Evolutionary conservation across 2,329 filamentous ascomycete species (phyloP).

Genomic region (Beauveria sp.): DNA sequence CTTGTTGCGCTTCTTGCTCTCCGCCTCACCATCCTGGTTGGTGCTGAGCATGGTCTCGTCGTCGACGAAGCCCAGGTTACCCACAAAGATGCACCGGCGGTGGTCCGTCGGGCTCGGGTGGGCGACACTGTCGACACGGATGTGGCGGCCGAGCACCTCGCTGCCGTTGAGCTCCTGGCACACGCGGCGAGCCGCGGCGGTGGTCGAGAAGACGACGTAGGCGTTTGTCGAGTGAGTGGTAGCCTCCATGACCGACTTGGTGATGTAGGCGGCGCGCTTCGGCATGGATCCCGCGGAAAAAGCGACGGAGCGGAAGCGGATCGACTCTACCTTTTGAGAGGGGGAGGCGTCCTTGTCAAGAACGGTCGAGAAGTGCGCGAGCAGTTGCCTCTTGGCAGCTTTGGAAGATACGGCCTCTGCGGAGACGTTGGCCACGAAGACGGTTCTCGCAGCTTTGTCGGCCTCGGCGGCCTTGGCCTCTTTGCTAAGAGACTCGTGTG

Average conservation of each 20-base stretch:
- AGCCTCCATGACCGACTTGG: slow-evolving; percentile 79
- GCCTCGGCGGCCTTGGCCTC: slow-evolving; percentile 54
- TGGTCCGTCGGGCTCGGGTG: slow-evolving; percentile 79
- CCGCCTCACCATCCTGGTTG: slow-evolving; percentile 56
- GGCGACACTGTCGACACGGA: slow-evolving; percentile 84
- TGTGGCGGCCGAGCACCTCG: slow-evolving; percentile 74
- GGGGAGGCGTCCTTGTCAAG: slow-evolving; percentile 45
- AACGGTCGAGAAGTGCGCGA: slow-evolving; percentile 71
- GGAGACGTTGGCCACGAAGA: slow-evolving; percentile 90
- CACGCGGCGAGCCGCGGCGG: slow-evolving; percentile 67
- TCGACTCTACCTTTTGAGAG: slow-evolving; percentile 72
- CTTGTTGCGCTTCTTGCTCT: slow-evolving; percentile 66
- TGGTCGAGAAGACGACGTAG: slow-evolving; percentile 80
- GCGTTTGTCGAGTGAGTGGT: slow-evolving; percentile 93
- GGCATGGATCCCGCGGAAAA: slow-evolving; percentile 71
- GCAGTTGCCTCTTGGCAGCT: slow-evolving; percentile 66
- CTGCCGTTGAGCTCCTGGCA: slow-evolving; percentile 74
- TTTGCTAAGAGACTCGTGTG: slow-evolving; percentile 51
- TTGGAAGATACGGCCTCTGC: slow-evolving; percentile 76
- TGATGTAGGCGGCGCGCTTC: slow-evolving; percentile 91
- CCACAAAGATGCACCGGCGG: slow-evolving; percentile 88
- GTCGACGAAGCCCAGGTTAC: slow-evolving; percentile 92
- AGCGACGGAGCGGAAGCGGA: slow-evolving; percentile 90
- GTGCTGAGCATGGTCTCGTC: slow-evolving; percentile 69
- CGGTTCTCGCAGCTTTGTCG: slow-evolving; percentile 80